Percentiles rank a stretch among this genome's conserved stretches.
phyloP scores from a whole-genome alignment of 2,329 filamentous ascomycete species.

The Stenocarpella maydis region DNA sequence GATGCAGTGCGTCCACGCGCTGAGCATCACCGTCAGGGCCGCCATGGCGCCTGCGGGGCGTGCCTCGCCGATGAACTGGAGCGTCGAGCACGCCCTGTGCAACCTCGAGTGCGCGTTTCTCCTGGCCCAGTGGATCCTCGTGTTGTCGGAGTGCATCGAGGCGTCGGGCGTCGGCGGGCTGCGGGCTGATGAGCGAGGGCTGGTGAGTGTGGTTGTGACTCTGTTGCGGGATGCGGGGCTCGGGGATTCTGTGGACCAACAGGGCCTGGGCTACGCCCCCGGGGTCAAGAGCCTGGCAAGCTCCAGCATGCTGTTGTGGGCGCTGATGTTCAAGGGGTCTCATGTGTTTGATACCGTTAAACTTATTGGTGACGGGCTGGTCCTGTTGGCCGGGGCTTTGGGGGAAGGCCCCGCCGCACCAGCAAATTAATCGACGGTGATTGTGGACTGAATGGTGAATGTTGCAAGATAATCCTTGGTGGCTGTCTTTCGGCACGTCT shows the following conservation, averaged over 20 bases:
- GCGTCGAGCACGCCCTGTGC: conserved; percentile 62
- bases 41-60: conserved; percentile 61
- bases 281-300: background rate
- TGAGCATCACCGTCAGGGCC: conserved; percentile 61
- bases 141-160: conserved; percentile 20
- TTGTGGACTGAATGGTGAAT: background rate
- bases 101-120: conserved; percentile 60
- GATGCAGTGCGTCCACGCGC: conserved; percentile 60
- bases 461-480: background rate
- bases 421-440: background rate
- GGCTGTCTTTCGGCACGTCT: background rate
- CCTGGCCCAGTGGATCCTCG: conserved; percentile 52
- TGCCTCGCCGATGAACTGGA: conserved; percentile 63
- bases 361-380: background rate
- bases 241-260: background rate
- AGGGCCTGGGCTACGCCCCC: background rate
- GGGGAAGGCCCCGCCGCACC: no score
- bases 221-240: background rate
- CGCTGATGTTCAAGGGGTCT: background rate
- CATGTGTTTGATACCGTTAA: conserved; percentile 1
- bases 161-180: background rate
- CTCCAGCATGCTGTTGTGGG: background rate
- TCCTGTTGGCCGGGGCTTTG: background rate
- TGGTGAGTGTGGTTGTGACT: background rate
- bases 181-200: background rate